Evolutionary conservation across 2,329 filamentous ascomycete genomes (phyloP), one percentile per base, ranked within the genome.

Genomic region (Alternaria postmessia): DNA sequence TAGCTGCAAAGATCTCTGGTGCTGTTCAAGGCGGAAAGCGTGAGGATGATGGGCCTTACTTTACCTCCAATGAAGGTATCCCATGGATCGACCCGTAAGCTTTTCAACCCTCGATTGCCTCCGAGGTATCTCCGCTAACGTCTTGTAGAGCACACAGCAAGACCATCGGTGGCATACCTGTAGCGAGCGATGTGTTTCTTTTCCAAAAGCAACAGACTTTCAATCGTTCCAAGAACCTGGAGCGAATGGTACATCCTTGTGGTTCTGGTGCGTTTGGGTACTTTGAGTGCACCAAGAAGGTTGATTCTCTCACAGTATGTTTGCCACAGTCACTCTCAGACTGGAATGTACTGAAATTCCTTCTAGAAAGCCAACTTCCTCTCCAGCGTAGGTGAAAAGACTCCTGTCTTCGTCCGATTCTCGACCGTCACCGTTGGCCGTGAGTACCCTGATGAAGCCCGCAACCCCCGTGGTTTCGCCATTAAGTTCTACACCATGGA

Each of bases 181-280:
- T 86, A 0, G 78, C 79, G 6, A 85, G 82, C 63, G 83, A 85
- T 71, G 77, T 81, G 0, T 84, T 84, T 64, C 75, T 86, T 26
- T 79, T 86, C 59, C 83, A 86, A 46, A 85, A 85, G 72, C 83
- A 86, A 72, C 84, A 86, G 72, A 79, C 80, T 18, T 86, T 86
- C 78, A 86, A 86, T 62, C 78, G 84, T n/a, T 84, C 81, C n/a
- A 85, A 85, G 74, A 81, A 79, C 41, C 78, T 85, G 4, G 83
- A 74, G 59, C 70, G 71, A 28, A 82, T 80, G 76, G 78, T 81
- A 30, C 69, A 82, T 69, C 75, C 81, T 44, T 76, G 78, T 56
- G 78, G 78, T 22, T 77, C 74, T 57, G 83, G 80, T 47, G 83
- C 79, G 22, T 84, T 80, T 62, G 81, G 81, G 5, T 81, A 80